These are phyloP conservation scores for Heterobasidion occidentale DNA, from an alignment of 1,284 basidiomycete genomes.

Conservation along the genomic window DNA sequence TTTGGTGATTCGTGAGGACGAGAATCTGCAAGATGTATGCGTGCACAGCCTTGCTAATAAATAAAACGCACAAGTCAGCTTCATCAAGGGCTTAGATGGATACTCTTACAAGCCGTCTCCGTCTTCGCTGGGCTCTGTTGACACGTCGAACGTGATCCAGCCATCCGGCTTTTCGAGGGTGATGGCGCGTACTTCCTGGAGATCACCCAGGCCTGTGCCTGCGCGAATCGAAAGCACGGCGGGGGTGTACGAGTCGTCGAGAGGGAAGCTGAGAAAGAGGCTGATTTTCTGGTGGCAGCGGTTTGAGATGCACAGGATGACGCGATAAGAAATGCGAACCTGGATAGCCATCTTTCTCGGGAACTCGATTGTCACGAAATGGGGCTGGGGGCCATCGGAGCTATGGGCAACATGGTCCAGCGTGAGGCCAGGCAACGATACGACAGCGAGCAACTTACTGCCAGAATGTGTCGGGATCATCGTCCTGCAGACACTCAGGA, in stretches of 20 bases:
- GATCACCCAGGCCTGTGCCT: constrained; percentile 86
- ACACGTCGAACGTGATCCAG: constrained; percentile 90
- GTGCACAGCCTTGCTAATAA: constrained; percentile 73
- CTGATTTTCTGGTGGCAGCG: constrained; percentile 70
- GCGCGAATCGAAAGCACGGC: constrained; percentile 85
- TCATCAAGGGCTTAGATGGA: not conserved
- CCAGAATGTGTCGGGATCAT: constrained; percentile 93
- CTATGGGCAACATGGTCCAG: constrained; percentile 32
- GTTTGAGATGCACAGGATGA: not conserved
- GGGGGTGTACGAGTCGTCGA: constrained; percentile 97
- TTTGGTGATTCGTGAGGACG: constrained; percentile 91
- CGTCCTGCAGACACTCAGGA: constrained; percentile 84
- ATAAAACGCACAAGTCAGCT: not conserved
- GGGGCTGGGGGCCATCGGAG: constrained; percentile 96
- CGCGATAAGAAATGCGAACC: constrained; percentile 29
- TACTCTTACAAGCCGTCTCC: constrained; percentile 58
- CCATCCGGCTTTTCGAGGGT: constrained; percentile 88
- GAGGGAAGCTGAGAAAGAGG: constrained; percentile 78
- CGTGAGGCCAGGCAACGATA: not conserved
- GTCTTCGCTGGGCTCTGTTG: constrained; percentile 71
- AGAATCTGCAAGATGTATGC: constrained; percentile 90
- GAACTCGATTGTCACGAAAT: constrained; percentile 93
- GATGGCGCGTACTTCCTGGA: constrained; percentile 86
- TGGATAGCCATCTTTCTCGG: constrained; percentile 86
- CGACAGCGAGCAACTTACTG: constrained; percentile 61